These are phyloP conservation scores for Neocucurbitaria cava DNA, from an alignment of 2,329 filamentous ascomycete genomes.

Conservation along the genomic window DNA sequence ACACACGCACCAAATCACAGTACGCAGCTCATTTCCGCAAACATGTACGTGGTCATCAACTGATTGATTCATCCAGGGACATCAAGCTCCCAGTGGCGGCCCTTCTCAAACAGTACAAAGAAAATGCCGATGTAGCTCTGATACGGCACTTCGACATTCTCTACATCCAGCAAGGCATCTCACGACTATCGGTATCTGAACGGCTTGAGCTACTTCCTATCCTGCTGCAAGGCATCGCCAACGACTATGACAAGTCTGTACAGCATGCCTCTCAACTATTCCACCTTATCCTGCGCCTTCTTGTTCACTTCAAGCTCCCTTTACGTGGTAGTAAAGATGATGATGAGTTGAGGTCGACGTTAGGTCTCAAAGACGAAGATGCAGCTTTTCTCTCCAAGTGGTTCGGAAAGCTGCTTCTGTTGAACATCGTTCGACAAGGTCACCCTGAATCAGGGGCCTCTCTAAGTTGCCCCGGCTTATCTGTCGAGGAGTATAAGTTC, in stretches of 20 bases:
- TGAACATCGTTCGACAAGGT: conserved; percentile 54
- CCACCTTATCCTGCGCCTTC: conserved; percentile 78
- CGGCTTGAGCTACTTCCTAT: conserved; percentile 76
- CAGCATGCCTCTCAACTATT: conserved; percentile 73
- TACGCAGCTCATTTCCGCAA: conserved; percentile 38
- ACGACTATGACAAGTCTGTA: conserved; percentile 62
- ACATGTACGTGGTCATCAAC: not conserved
- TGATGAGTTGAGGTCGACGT: conserved; percentile 65
- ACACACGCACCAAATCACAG: conserved; percentile 66
- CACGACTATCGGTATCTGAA: conserved; percentile 65
- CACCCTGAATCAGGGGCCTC: conserved; percentile 48
- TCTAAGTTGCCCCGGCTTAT: conserved; percentile 66
- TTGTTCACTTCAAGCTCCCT: conserved; percentile 76
- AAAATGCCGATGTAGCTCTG: conserved; percentile 69
- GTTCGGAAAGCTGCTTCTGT: conserved; percentile 78
- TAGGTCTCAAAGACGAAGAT: conserved; percentile 75
- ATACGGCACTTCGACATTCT: conserved; percentile 88
- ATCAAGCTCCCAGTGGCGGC: conserved; percentile 85
- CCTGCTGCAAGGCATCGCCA: conserved; percentile 70
- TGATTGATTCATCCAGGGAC: conserved; percentile 43
- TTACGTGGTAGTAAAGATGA: conserved; percentile 82
- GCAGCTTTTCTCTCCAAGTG: conserved; percentile 75
- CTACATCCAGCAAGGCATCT: conserved; percentile 86
- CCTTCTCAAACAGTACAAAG: conserved; percentile 88
- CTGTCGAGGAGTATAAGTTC: conserved; percentile 71